Base-by-base conservation (phyloP, 495 filamentous ascomycete species). In the Podospora conica region DNA sequence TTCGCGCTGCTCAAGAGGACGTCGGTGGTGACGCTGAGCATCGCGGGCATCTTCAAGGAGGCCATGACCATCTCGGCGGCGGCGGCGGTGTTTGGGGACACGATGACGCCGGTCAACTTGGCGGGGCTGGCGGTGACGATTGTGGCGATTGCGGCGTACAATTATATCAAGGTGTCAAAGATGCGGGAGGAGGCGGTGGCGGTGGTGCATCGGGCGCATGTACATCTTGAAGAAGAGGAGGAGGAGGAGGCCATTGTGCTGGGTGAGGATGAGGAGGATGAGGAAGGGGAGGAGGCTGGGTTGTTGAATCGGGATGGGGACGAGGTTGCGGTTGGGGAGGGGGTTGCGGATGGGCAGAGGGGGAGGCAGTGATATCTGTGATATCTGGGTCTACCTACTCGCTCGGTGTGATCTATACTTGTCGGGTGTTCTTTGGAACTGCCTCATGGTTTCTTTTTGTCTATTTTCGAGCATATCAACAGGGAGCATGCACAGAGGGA, bases 21-120 rank as follows among this genome's bases (percentile, higher is more conserved):
- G 5, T 93, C 89, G 7, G 96, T 99, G 61, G 96, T 99, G 58
- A 98, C 96, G 0, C 84, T 99, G 58, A 93, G 89, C 60, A 97
- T 99, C 63, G 96, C 93, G 68, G 96, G 96, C 58, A 99, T 98
- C 61, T 98, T 99, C 83, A 99, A 99, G 77, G 96, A 99, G 78
- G 96, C 97, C 11, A 88, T 99, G 61, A 99, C 96, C 7, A 98
- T 99, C 73, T 87, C 87, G 53, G 92, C 92, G 1, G 96, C 95
- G 0, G 91, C 90, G 21, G 75, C 96, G 15, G 87, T 96, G 7
- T 99, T 97, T 79, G 86, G 93, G 69, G 96, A 99, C 72, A 85
- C 84, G 60, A 85, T 99, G 66, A 98, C 95, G 0, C 83, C 88
- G 2, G 86, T 99, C 79, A 99, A 99, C 71, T 76, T 97, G 0